Base-by-base conservation (phyloP, 441 rosid genomes). In the Capsella rubella region DNA sequence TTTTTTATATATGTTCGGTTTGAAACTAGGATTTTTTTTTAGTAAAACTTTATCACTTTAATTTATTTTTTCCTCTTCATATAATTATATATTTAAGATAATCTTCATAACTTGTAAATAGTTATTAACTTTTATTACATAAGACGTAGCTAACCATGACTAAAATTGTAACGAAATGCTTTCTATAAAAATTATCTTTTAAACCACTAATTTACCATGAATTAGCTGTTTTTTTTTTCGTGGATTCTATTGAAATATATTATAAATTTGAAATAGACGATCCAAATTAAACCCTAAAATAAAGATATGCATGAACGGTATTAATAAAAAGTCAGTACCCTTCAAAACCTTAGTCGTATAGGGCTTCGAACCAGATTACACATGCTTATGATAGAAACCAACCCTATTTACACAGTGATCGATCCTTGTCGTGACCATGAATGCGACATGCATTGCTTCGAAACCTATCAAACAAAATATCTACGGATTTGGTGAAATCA, bases 31-130 rank as follows among this genome's bases (percentile, higher is more conserved):
- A 34, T 54, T 34, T 35, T 21, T 21, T 21, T 14, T 63, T 34
- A 47, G 32, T 45, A n/a, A n/a, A 15, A 56, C 52, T 56, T 56
- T 73, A 47, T 65, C 18, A 54, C 63, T 64, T 28, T 21, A 21
- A 21, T 2, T 21, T 21, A 1, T 21, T 21, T 21, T 0, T 21
- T 21, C 25, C 25, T 21, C 25, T 21, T 21, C 25, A 21, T 21
- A 21, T 21, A 2, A 21, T 21, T 1, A 21, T 21, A 21, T 21
- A 21, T 2, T 21, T 21, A 21, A 21, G 25, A 21, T 21, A 21
- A 21, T 21, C 25, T 21, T 21, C 25, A 21, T 21, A 21, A 21
- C 25, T 21, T 21, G 2, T 21, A 21, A 21, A 21, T 21, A 21
- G 25, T 21, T 21, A 21, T 16, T 16, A 21, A 21, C 25, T 21